phyloP scores from a whole-genome alignment of 345 rosid genomes.

The Euphorbia peplus region DNA sequence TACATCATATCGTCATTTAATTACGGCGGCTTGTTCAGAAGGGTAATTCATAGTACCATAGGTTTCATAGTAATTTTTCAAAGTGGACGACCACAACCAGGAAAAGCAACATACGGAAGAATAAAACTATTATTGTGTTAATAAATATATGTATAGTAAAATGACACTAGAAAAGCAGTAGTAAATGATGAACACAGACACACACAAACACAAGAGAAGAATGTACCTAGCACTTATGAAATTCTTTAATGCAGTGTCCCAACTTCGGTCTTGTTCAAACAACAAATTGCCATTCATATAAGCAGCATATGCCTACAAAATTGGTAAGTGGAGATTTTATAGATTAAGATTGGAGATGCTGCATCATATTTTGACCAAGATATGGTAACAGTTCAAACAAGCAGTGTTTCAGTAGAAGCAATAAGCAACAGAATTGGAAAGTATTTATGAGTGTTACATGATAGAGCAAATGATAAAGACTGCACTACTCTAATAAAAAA shows the following conservation, averaged over 20 bases:
- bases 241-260: conserved; percentile 85
- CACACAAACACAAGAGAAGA: background rate
- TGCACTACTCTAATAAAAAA: background rate
- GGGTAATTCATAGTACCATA: background rate
- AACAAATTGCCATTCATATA: conserved; percentile 91
- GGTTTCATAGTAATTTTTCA: background rate
- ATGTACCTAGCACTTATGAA: conserved; percentile 91
- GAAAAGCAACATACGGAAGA: background rate
- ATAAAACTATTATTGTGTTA: background rate
- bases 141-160: background rate
- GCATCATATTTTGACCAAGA: background rate
- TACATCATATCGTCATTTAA: background rate
- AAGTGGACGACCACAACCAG: background rate
- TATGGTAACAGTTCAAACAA: conserved; percentile 9
- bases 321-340: background rate
- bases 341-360: conserved; percentile 6
- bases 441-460: background rate
- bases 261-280: conserved; percentile 94
- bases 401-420: conserved; percentile 1
- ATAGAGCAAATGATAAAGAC: conserved; percentile 1
- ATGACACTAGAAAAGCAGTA: background rate
- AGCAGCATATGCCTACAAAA: conserved; percentile 89
- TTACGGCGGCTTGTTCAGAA: background rate
- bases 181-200: background rate
- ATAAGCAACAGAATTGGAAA: background rate